Base-by-base conservation (phyloP, 2,329 filamentous ascomycete species). In the Claviceps lovelessii region DNA sequence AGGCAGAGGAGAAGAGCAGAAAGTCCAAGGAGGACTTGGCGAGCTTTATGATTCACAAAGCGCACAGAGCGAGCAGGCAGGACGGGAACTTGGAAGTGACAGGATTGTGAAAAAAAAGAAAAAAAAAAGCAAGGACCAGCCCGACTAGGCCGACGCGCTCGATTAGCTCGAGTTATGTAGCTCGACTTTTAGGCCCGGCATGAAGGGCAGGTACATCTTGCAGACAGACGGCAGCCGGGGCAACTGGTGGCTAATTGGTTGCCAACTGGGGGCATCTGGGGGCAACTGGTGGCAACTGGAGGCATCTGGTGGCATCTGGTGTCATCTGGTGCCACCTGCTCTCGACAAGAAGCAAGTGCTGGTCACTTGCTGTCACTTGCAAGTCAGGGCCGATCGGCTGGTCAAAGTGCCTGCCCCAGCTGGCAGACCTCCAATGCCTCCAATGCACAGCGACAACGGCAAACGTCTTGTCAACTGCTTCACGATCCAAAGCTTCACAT, bases 31-130 rank as follows among this genome's bases (percentile, higher is more conserved):
- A 33, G 46, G 46, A 48, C 10, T 5, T n/a, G 15, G 42, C 46
- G 46, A 55, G 56, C 39, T 57, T 53, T 55, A 53, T 54, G 52
- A 55, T 55, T 53, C 46, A 50, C 49, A 50, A 41, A 46, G 33
- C 39, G 37, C n/a, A 35, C 28, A 29, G 19, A 41, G 31, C 42
- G 42, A 47, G 33, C 42, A 29, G n/a, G 51, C 23, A 52, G 9
- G n/a, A 45, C 44, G 15, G 28, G 23, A 46, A 29, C 28, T n/a
- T 10, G 42, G 19, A 51, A 51, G 41, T 45, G 42, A 39, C 23
- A 42, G 13, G 28, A 41, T 19, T n/a, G 55, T 56, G 55, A 48
- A 54, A 52, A 33, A 5, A 23, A 23, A 23, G 3, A 23, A 23
- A 23, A 52, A 33, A 33, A 33, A 33, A 54, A 51, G 50, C 50